Evolutionary conservation across 345 rosid species (phyloP).

Genomic region (Salix koriyanagi): DNA sequence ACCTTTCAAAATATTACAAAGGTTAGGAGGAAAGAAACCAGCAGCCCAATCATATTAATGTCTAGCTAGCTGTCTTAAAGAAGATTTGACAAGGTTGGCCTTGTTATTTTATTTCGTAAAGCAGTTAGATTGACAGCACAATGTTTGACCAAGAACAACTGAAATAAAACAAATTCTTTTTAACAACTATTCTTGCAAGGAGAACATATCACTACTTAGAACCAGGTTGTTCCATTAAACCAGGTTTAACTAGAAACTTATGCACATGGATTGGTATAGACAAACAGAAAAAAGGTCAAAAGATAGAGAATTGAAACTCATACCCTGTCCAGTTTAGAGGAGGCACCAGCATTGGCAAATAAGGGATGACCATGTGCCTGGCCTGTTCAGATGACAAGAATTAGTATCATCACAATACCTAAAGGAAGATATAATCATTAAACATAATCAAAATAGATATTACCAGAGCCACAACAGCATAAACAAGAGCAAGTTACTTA

Average conservation of each 20-base stretch:
- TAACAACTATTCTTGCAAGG: not conserved
- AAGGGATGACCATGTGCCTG: conserved; percentile 95
- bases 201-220: not conserved
- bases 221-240: conserved; percentile 4
- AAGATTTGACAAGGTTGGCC: not conserved
- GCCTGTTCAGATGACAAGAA: conserved; percentile 56
- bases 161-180: not conserved
- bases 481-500: conserved; percentile 32
- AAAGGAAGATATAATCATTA: conserved; percentile 13
- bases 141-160: not conserved
- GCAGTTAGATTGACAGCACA: not conserved
- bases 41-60: not conserved
- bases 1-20: conserved; percentile 38
- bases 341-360: conserved; percentile 96
- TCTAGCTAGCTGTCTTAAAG: not conserved
- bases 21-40: not conserved
- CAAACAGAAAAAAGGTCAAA: conserved; percentile 7
- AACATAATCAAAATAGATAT: not conserved
- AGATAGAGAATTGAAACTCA: conserved; percentile 19
- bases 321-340: conserved; percentile 95
- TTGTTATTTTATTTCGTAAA: not conserved
- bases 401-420: conserved; percentile 13
- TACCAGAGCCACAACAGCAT: conserved; percentile 4
- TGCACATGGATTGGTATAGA: not conserved
- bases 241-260: not conserved